A percentile compares a stretch with the other conserved stretches of the same genome.
These are phyloP conservation scores for Fonsecaea monophora DNA, from an alignment of 2,329 filamentous ascomycete species.

Conservation along the genomic window DNA sequence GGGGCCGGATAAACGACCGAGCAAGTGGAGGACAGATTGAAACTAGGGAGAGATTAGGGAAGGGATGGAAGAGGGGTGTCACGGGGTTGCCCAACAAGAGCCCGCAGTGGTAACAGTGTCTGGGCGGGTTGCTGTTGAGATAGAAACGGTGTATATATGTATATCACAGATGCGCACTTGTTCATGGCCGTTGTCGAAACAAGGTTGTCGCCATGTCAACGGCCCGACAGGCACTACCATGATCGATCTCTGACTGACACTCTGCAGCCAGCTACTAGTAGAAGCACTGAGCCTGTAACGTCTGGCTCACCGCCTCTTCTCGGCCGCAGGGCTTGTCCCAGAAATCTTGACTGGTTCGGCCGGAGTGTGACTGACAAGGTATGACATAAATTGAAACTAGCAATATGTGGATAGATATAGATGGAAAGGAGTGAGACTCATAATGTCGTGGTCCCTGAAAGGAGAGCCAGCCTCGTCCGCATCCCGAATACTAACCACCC, in stretches of 20 bases:
- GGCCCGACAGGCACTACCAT: constrained; percentile 20
- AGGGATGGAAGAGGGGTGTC: background rate
- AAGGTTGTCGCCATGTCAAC: constrained; percentile 30
- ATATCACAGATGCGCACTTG: background rate
- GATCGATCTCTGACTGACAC: background rate
- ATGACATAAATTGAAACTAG: background rate
- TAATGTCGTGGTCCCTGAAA: background rate
- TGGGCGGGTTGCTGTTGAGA: background rate
- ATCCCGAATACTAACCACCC: background rate
- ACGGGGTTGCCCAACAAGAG: background rate
- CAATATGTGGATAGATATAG: background rate
- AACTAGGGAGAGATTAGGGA: background rate
- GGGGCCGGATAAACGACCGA: constrained; percentile 1
- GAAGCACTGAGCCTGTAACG: background rate
- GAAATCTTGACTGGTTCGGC: background rate
- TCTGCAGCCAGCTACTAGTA: background rate
- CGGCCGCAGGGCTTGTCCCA: constrained; percentile 8
- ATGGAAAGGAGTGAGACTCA: background rate
- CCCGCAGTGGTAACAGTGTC: background rate
- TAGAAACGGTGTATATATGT: background rate
- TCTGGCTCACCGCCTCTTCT: constrained; percentile 23
- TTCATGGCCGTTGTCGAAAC: constrained; percentile 24
- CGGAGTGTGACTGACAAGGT: background rate
- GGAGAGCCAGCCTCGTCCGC: background rate
- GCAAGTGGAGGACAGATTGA: constrained; percentile 1